Base-by-base conservation (phyloP, 768 basidiomycete species). In the Tricholoma matsutake region DNA sequence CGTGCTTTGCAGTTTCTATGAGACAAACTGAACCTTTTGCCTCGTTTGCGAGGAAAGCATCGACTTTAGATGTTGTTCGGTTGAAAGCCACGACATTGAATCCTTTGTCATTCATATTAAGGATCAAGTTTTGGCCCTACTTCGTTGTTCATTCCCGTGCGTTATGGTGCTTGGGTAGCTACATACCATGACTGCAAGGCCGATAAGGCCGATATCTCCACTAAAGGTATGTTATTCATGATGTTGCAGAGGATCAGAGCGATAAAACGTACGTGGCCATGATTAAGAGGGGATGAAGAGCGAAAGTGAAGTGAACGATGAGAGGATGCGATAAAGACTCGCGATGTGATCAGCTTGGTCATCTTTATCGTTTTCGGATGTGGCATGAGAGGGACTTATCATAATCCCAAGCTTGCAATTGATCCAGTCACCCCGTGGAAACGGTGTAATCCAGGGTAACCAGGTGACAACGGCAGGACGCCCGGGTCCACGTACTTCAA, bases 51-150 rank as follows among this genome's bases (percentile, higher is more conserved):
- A 99, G 86, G 86, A 99, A 99, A 72, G 83, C 73, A 75, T 98
- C 96, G 70, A 99, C 95, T 77, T 99, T 99, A 79, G 86, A 88
- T 63, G 88, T 91, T 45, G 97, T 98, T 69, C 97, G 91, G 84
- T 99, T 99, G 81, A 91, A 99, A 11, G 93, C 94, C 67, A 94
- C 89, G 69, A 99, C 97, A 65, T 80, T 94, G 82, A 95, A 99
- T 56, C 97, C 97, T 79, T 99, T 99, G 83, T 99, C 97, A 76
- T 97, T 97, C 93, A 97, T 98, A 82, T 98, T 97, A 69, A 98
- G 81, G 75, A 97, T 96, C 73, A 97, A 76, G 75, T 96, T 97
- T 86, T 96, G 95, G 71, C 94, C 95, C 94, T 95, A 69, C 29
- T 59, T 43, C 54, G 57, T 51, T 61, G 57, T 64, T 63, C 53